Base-by-base conservation (phyloP, 495 filamentous ascomycete genomes). In the Aeminium ludgeri region DNA sequence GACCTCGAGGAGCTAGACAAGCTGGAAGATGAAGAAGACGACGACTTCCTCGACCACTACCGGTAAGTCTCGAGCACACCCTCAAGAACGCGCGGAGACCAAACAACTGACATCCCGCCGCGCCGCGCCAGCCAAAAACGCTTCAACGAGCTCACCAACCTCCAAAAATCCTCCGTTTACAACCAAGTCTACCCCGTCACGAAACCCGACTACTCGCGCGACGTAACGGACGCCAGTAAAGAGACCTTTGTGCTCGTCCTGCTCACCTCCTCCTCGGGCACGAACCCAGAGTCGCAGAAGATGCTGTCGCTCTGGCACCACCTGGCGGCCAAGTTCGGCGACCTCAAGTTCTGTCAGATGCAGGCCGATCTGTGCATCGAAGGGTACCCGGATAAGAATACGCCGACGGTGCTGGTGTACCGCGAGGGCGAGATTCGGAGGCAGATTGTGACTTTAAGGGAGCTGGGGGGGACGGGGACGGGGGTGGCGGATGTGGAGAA, bases 331-430 rank as follows among this genome's bases (percentile, higher is more conserved):
- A 82, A 83, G 53, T 96, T 78, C 53, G 83, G 83, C 20, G 86
- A 99, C 43, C 60, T 96, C 55, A 99, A 99, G 61, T 99, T 99
- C 64, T 95, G 86, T 57, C 84, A 99, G 61, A 96, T 99, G 34
- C 69, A 76, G 49, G 89, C 74, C 2, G 78, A 86, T 54, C 76
- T 92, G 71, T 93, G 89, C 43, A 94, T 99, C 52, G 89, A 96
- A 61, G 80, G 80, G 16, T 99, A 96, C 57, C 89, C 89, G 12
- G 91, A 96, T 55, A 69, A 69, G 38, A 96, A 95, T 54, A 91
- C 84, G 36, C 89, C 89, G 7, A 99, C 89, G 6, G 86, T 99
- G 23, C 60, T 99, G 41, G 72, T 92, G 0, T 99, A 96, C 54
- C 75, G 75, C 53, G 80, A 94, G 48, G 85, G 83, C 15, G 85